phyloP scores from a whole-genome alignment of 257 asterid genomes.

The Nicotiana noctiflora region DNA sequence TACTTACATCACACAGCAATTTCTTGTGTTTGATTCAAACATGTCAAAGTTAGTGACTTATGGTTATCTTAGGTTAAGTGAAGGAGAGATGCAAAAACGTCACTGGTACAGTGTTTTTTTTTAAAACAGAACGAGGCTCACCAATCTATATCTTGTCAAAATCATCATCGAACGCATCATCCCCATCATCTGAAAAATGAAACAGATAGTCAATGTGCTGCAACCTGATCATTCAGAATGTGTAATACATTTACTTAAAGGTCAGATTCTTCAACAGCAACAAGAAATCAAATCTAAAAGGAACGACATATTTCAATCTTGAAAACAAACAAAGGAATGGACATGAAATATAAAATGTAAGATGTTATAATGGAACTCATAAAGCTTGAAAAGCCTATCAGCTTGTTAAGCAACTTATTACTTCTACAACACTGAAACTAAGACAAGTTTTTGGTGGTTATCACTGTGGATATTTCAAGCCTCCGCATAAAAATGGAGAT shows the following conservation, averaged over 20 bases:
- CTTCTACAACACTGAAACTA: neutral
- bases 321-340: neutral
- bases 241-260: neutral
- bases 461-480: neutral
- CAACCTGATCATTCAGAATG: neutral
- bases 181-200: constrained; percentile 61
- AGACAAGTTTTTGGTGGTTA: neutral
- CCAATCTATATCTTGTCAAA: constrained; percentile 72
- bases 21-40: neutral
- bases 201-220: neutral
- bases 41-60: neutral
- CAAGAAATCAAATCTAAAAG: neutral
- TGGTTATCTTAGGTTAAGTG: neutral
- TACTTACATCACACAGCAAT: neutral
- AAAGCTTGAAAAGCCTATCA: neutral
- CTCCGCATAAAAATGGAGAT: neutral
- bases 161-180: constrained; percentile 69
- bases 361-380: neutral
- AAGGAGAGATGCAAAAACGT: neutral
- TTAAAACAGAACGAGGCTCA: constrained; percentile 1
- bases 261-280: neutral
- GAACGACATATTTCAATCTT: neutral
- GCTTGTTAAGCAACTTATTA: neutral
- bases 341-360: neutral
- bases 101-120: neutral